Evolutionary conservation across 164 flowering plant species (phyloP).

Genomic region (Macadamia integrifolia): DNA sequence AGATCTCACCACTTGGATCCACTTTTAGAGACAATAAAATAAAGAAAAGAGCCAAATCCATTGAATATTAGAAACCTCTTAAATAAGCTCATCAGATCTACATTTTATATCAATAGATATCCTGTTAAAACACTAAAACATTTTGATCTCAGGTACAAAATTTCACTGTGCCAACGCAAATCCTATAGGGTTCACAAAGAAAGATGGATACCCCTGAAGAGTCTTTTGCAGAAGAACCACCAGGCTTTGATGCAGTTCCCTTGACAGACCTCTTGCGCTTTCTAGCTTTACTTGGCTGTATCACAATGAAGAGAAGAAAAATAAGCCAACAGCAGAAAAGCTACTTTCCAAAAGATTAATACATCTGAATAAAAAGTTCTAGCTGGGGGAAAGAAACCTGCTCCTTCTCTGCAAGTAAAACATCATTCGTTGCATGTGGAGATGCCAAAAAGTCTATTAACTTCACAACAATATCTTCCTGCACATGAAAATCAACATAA

Average conservation of each 20-base stretch:
- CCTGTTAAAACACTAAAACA: too few relatives aligned
- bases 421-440: slow-evolving; percentile 70
- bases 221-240: slow-evolving; percentile 38
- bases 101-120: too few relatives aligned
- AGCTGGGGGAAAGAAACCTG: slow-evolving; percentile 35
- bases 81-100: too few relatives aligned
- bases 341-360: background rate
- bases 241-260: slow-evolving; percentile 38
- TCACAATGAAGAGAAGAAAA: slow-evolving; percentile 1
- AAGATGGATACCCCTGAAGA: slow-evolving; percentile 48
- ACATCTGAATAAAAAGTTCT: background rate
- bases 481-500: slow-evolving; percentile 18
- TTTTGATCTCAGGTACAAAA: too few relatives aligned
- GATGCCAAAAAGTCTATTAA: slow-evolving; percentile 76
- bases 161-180: too few relatives aligned
- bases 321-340: background rate
- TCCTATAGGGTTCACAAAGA: background rate
- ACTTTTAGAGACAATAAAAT: too few relatives aligned
- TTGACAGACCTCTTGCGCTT: slow-evolving; percentile 66
- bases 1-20: too few relatives aligned
- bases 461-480: slow-evolving; percentile 81
- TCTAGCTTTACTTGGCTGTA: slow-evolving; percentile 47
- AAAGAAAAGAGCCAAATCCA: too few relatives aligned
- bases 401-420: slow-evolving; percentile 69
- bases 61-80: too few relatives aligned